A percentile compares a stretch with the other conserved stretches of the same genome.
Conservation (phyloP, 148 eudicot species). For the Spergularia marina region DNA sequence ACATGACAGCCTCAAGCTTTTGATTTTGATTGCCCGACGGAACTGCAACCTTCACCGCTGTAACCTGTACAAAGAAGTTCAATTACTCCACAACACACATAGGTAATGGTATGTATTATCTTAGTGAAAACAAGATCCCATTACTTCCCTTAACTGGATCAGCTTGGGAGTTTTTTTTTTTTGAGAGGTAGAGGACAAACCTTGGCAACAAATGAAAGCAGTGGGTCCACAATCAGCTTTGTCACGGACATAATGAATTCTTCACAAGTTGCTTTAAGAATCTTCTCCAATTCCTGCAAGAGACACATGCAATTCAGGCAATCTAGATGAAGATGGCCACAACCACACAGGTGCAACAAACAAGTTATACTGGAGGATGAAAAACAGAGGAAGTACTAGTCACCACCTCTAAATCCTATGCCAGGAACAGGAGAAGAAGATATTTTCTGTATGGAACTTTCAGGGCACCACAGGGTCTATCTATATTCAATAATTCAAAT, state of each 20-base stretch:
- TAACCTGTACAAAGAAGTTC: slow-evolving; percentile 48
- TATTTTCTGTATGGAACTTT: background rate
- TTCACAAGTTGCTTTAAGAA: slow-evolving; percentile 91
- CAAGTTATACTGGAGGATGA: background rate
- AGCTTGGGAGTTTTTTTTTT: background rate
- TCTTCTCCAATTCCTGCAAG: slow-evolving; percentile 91
- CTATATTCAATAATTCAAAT: too few species aligned
- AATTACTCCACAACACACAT: background rate
- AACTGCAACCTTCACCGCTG: slow-evolving; percentile 82
- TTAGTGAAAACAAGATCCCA: background rate
- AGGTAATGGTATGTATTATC: background rate
- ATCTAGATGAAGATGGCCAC: background rate
- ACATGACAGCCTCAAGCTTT: slow-evolving; percentile 54
- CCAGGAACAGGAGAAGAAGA: background rate
- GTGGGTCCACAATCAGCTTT: slow-evolving; percentile 86
- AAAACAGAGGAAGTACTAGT: background rate
- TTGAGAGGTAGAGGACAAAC: slow-evolving; percentile 33
- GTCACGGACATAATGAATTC: slow-evolving; percentile 99
- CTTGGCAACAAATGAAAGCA: slow-evolving; percentile 98
- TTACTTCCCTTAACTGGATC: background rate
- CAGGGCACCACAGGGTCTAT: background rate
- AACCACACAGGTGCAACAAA: background rate
- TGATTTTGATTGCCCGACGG: slow-evolving; percentile 68
- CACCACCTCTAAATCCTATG: background rate
- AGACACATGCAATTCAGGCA: slow-evolving; percentile 14